Base-by-base conservation (phyloP, 352 stramenopile species). In the Thraustochytrium sp. region DNA sequence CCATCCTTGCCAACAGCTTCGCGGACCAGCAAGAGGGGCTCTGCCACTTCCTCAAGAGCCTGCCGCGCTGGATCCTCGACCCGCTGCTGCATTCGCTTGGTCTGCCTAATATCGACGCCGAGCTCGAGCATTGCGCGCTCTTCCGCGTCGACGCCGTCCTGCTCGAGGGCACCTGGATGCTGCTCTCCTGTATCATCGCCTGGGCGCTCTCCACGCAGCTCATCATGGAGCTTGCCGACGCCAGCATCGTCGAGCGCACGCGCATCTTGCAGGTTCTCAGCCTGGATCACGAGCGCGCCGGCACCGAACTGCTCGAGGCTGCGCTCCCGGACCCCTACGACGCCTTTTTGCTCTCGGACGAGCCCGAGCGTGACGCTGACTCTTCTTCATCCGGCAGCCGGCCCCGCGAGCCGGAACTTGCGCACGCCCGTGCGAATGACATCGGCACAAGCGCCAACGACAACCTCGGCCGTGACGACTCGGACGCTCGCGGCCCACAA, bases 71-170 rank as follows among this genome's bases (percentile, higher is more conserved):
- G 53, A 55, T 80, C 16, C 38, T 80, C 11, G 31, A 80, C 26
- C 44, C 5, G 31, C 21, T 80, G n/a, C 46, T 80, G 42, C 68
- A 64, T 34, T 63, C 46, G 2, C 31, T 80, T 3, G 68, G 68
- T 2, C 34, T 80, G 16, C 68, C 68, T 18, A 48, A 23, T 3
- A 46, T 80, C 31, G 68, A 51, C 37, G 9, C 68, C 11, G 68
- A 80, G 46, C 68, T 80, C 9, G 53, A 80, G 34, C 31, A 80
- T 42, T 80, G 68, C 42, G 68, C 68, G 42, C 68, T 80, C 48
- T 80, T 80, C 37, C 68, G 68, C 18, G 68, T 80, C n/a, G 68
- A 80, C 34, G 68, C 68, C 11, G 68, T 80, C 13, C 68, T 80
- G 31, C 31, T 80, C n/a, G 34, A 42, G 13, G 68, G 68, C 34